These are phyloP conservation scores for Stephania cephalantha DNA, from an alignment of 164 flowering plant species.

Conservation along the genomic window DNA sequence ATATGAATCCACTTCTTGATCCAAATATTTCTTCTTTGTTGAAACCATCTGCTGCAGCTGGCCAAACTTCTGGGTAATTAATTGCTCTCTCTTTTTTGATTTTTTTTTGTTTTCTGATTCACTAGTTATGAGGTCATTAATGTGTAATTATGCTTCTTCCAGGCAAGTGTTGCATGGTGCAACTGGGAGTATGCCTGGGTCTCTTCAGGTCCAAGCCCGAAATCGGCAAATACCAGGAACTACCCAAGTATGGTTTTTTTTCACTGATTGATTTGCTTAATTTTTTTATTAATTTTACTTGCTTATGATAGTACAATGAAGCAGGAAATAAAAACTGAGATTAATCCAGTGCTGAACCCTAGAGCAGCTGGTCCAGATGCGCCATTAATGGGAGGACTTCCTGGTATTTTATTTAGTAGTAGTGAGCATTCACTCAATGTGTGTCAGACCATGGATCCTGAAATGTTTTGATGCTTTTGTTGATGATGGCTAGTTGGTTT, in stretches of 20 bases:
- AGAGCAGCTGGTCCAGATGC: conserved; percentile 71
- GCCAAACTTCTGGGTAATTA: conserved; percentile 83
- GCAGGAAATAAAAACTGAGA: conserved; percentile 66
- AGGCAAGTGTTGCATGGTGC: conserved; percentile 97
- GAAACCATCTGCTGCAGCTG: conserved; percentile 69
- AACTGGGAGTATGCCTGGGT: conserved; percentile 66
- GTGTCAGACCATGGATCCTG: not conserved
- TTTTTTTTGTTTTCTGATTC: not conserved
- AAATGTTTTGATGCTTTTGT: conserved; percentile 1
- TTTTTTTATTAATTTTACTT: not conserved
- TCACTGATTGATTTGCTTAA: not conserved
- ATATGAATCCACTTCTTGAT: conserved; percentile 74
- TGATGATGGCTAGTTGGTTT: not conserved
- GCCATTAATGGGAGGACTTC: conserved; percentile 56
- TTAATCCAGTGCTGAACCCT: conserved; percentile 56
- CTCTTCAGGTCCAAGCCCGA: conserved; percentile 73
- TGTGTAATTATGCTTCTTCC: conserved; percentile 10
- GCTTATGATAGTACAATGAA: conserved; percentile 12
- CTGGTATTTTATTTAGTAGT: conserved; percentile 37
- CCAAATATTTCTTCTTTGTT: conserved; percentile 69
- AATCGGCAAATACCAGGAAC: conserved; percentile 76
- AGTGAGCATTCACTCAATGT: not conserved
- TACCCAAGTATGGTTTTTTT: conserved; percentile 41
- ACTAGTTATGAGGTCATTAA: not conserved
- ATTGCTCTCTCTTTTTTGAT: conserved; percentile 1